Evolutionary conservation across 2,329 filamentous ascomycete genomes (phyloP), one percentile per base, ranked within the genome.

Genomic region (Colletotrichum graminicola): DNA sequence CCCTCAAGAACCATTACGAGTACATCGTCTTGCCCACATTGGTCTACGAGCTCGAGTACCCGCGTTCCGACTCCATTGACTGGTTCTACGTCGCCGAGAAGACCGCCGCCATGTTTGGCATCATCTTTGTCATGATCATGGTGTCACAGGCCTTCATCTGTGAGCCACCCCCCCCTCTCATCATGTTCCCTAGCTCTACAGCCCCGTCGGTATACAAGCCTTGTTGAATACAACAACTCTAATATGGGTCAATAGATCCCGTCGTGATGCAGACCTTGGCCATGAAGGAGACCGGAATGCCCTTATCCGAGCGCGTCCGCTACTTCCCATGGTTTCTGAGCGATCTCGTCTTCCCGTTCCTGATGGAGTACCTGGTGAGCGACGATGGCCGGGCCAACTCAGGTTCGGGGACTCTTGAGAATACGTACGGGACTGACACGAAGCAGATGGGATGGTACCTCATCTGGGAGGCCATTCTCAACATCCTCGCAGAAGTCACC

Each of bases 11-110:
- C 76, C 90, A 92, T 75, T 89, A 90, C 76, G 91, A 93, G 77
- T 95, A 92, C 85, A 90, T 93, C 61, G 87, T 90, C 54, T 84
- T 95, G 12, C 93, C 93, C 4, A 95, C 93, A 0, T 82, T 94
- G 5, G 91, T 94, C 18, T 95, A 95, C 78, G 93, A 95, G 78
- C 86, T 93, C 55, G 90, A 93, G 76, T 95, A 95, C 76, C 93
- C 93, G 2, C 87, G 92, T 54, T 85, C 85, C 6, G 88, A 93
- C 23, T 84, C 80, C 5, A 92, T 93, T 74, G 90, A 92, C 79
- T 94, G 92, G 92, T 84, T 83, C 74, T 95, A 95, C 76, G 91
- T 94, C 5, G 85, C 87, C 8, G 93, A 95, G 79, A 95, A 95
- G 79, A 82, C 86, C 1, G 84, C 86, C 1, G 93, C 93, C 2